Evolutionary conservation across 805 yeast genomes (phyloP).

Genomic region (Blastobotrys americana): DNA sequence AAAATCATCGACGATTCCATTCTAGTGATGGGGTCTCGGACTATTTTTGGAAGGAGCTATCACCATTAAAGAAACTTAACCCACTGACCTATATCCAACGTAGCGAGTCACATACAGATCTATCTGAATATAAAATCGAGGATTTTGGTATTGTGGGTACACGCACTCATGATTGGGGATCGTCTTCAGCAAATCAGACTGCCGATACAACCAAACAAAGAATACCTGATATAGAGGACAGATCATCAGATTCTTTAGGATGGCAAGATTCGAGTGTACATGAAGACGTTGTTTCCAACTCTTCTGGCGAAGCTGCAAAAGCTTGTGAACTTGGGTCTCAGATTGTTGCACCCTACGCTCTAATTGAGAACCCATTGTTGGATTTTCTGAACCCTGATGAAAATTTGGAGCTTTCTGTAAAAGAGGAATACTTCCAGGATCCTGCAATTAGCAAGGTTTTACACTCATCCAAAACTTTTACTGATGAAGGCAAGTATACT

Average conservation of each 20-base stretch:
- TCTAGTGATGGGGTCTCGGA: conserved; percentile 6
- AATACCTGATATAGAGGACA: too few species aligned
- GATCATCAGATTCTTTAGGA: too few species aligned
- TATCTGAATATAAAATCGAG: conserved; percentile 15
- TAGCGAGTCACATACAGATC: neutral
- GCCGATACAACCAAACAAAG: too few species aligned
- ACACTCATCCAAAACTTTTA: neutral
- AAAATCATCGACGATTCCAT: conserved; percentile 16
- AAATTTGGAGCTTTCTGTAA: too few species aligned
- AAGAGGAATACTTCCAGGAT: too few species aligned
- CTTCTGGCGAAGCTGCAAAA: neutral
- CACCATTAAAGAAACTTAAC: conserved; percentile 17
- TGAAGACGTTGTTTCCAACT: neutral
- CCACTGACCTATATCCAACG: conserved; percentile 18
- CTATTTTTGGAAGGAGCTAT: neutral
- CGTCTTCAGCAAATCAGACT: too few species aligned
- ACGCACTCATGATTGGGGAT: conserved; percentile 45
- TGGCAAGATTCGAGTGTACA: neutral
- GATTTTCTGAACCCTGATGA: too few species aligned
- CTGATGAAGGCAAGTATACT: too few species aligned
- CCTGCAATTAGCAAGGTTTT: neutral
- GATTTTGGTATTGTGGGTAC: conserved; percentile 31
- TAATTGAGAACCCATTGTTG: too few species aligned
- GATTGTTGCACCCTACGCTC: too few species aligned
- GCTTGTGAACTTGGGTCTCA: neutral